Conservation (phyloP, 2,329 filamentous ascomycete genomes). For the Paecilomyces sp. region DNA sequence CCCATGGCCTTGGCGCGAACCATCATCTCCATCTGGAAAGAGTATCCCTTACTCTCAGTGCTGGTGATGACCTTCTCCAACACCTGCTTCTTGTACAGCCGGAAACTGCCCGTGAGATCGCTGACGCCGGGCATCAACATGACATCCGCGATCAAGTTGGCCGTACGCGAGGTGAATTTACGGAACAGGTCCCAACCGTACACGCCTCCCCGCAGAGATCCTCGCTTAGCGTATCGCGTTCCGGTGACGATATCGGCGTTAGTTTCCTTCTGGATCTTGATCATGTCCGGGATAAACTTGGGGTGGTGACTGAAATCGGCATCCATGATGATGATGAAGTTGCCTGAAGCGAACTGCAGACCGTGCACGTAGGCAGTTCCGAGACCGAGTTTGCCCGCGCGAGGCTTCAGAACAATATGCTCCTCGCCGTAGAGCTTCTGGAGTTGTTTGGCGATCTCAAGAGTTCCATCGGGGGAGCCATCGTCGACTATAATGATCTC, state of each 20-base stretch:
- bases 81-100: conserved; percentile 86
- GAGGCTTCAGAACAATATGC: conserved; percentile 76
- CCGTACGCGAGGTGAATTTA: conserved; percentile 64
- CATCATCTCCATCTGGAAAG: conserved; percentile 99
- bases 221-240: conserved; percentile 80
- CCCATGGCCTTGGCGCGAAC: conserved; percentile 95
- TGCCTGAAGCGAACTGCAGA: conserved; percentile 80
- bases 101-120: conserved; percentile 89
- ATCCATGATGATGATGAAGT: conserved; percentile 99
- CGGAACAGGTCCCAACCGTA: conserved; percentile 95
- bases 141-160: conserved; percentile 93
- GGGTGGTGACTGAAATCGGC: conserved; percentile 99
- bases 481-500: conserved; percentile 98
- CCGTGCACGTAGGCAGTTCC: conserved; percentile 96
- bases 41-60: conserved; percentile 95
- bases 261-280: conserved; percentile 66
- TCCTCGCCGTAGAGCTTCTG: conserved; percentile 70
- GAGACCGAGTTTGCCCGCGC: conserved; percentile 91
- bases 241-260: conserved; percentile 97
- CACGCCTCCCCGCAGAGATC: conserved; percentile 60
- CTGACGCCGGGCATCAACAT: conserved; percentile 88
- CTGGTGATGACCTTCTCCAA: conserved; percentile 82
- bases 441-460: conserved; percentile 83
- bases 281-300: conserved; percentile 97
- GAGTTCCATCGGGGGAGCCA: conserved; percentile 91